Evolutionary conservation across 805 yeast genomes (phyloP).

Genomic region (Barnettozyma vustinii): DNA sequence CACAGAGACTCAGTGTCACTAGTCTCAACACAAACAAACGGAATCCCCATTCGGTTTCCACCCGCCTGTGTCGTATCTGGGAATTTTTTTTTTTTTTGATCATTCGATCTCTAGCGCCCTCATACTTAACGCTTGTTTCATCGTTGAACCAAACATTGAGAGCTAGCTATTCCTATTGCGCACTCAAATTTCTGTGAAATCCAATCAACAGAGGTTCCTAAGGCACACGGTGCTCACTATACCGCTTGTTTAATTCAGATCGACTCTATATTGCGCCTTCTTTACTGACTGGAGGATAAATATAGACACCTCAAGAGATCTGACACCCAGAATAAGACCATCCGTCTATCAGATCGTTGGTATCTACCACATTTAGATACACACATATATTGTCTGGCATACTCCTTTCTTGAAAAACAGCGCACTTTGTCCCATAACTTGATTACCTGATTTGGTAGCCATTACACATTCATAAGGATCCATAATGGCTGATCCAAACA

Average conservation of each 20-base stretch:
- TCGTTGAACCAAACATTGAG: neutral
- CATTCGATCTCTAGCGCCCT: neutral
- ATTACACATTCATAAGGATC: neutral
- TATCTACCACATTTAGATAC: neutral
- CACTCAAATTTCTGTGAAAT: neutral
- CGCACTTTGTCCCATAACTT: neutral
- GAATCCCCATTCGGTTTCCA: neutral
- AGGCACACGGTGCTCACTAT: too few species aligned
- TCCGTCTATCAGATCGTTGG: neutral
- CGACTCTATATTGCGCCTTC: neutral
- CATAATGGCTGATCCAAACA: neutral
- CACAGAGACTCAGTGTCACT: neutral
- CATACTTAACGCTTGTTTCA: neutral
- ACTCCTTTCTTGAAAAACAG: neutral
- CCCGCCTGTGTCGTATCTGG: neutral
- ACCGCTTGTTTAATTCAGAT: neutral
- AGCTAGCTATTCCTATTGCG: neutral
- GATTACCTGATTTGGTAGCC: neutral
- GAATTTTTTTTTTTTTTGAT: neutral
- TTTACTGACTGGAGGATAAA: too few species aligned
- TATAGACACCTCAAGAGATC: neutral
- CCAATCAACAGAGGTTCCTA: neutral
- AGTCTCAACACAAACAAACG: neutral
- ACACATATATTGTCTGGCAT: neutral
- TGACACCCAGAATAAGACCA: neutral